A percentile compares a stretch with the other conserved stretches of the same genome.
Evolutionary conservation across 208 protist species (phyloP).

Genomic region (Leishmania lainsoni): DNA sequence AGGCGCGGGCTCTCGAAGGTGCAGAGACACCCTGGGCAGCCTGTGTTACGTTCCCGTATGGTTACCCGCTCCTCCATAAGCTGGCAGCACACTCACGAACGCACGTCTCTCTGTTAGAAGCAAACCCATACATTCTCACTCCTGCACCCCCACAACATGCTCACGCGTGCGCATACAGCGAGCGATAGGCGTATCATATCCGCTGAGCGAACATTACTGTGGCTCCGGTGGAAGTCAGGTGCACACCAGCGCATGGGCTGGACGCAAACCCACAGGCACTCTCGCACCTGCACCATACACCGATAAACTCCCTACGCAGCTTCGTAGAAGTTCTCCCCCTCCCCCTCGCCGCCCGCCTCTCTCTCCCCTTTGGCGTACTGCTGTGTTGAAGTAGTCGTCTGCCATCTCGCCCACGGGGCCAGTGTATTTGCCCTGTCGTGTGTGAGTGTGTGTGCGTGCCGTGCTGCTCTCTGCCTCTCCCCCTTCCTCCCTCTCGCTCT

Average conservation of each 20-base stretch:
- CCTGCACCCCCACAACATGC: not conserved
- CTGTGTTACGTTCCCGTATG: not conserved
- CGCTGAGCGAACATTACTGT: not conserved
- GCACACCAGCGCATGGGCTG: not conserved
- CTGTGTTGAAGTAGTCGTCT: not conserved
- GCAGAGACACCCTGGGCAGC: not conserved
- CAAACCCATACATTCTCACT: not conserved
- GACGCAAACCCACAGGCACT: not conserved
- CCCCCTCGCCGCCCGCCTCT: not conserved
- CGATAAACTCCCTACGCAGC: not conserved
- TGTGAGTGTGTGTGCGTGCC: not conserved
- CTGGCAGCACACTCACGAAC: not conserved
- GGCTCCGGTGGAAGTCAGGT: not conserved
- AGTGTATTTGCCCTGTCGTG: not conserved
- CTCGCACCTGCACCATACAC: not conserved
- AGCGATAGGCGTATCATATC: not conserved
- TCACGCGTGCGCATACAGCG: not conserved
- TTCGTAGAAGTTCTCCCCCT: not conserved
- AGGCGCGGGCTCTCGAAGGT: too few species aligned
- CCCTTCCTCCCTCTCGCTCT: not conserved
- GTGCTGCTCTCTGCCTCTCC: not conserved
- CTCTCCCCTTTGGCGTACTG: not conserved
- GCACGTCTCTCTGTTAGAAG: not conserved
- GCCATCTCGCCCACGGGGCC: not conserved
- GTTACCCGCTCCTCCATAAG: not conserved